A percentile compares a stretch with the other conserved stretches of the same genome.
Evolutionary conservation across 73 alveolate species (phyloP).

Genomic region (Paramecium sexaurelia): DNA sequence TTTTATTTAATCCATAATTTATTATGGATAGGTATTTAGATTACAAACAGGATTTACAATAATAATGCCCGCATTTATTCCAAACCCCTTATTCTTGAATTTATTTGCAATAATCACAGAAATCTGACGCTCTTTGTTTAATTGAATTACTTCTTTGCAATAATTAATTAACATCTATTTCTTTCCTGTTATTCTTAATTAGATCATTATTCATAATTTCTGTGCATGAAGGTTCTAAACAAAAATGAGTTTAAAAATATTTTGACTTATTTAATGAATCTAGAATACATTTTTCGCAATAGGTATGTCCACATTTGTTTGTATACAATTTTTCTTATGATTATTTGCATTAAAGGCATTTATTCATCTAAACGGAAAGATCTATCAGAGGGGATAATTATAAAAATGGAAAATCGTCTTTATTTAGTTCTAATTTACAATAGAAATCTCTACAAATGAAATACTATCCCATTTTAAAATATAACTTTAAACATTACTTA

Average conservation of each 20-base stretch:
- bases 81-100: background rate
- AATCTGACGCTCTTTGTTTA: background rate
- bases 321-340: background rate
- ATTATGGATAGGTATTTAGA: background rate
- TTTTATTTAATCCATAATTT: background rate
- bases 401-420: slow-evolving; percentile 32
- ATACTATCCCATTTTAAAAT: background rate
- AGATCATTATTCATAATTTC: slow-evolving; percentile 2
- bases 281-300: background rate
- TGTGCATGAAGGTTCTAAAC: slow-evolving; percentile 24
- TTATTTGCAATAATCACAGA: background rate
- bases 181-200: background rate
- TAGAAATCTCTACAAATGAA: slow-evolving; percentile 40
- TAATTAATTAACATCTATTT: background rate
- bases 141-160: background rate
- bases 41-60: background rate
- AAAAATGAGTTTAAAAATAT: slow-evolving; percentile 6
- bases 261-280: background rate
- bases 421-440: slow-evolving; percentile 1
- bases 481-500: slow-evolving; percentile 4
- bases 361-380: background rate
- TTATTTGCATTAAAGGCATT: background rate
- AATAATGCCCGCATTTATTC: slow-evolving; percentile 3
- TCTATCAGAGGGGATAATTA: slow-evolving; percentile 2
- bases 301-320: slow-evolving; percentile 16